These are phyloP conservation scores for Hippophae rhamnoides DNA, from an alignment of 306 rosid genomes.

Conservation along the genomic window DNA sequence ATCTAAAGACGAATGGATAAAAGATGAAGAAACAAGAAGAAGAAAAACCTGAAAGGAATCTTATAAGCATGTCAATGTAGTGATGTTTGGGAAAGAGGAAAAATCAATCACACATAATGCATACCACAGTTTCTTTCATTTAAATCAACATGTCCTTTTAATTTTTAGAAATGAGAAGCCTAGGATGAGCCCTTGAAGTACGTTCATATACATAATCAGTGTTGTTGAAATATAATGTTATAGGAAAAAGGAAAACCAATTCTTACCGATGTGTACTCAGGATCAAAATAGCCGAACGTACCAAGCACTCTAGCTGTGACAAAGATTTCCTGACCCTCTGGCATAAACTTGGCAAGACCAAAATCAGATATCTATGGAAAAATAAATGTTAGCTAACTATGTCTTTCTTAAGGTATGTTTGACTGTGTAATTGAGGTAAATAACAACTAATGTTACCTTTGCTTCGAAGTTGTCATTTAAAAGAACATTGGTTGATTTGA, in stretches of 20 bases:
- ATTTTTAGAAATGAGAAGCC: no score
- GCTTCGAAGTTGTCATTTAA: constrained; percentile 65
- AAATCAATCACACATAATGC: no score
- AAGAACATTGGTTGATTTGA: constrained; percentile 86
- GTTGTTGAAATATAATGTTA: neutral
- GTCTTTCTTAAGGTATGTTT: neutral
- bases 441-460: constrained; percentile 11
- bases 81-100: no score
- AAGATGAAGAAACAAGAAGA: no score
- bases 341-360: constrained; percentile 95
- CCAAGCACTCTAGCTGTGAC: constrained; percentile 86
- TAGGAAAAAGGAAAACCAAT: neutral
- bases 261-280: constrained; percentile 87
- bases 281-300: constrained; percentile 92
- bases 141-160: no score
- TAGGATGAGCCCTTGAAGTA: no score
- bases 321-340: constrained; percentile 72
- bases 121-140: no score
- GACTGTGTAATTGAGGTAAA: neutral
- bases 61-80: no score
- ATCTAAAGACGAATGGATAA: no score
- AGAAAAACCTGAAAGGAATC: no score
- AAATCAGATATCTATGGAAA: constrained; percentile 71
- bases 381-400: constrained; percentile 1
- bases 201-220: neutral